phyloP scores from a whole-genome alignment of 257 asterid genomes.

The Pogostemon cablin region DNA sequence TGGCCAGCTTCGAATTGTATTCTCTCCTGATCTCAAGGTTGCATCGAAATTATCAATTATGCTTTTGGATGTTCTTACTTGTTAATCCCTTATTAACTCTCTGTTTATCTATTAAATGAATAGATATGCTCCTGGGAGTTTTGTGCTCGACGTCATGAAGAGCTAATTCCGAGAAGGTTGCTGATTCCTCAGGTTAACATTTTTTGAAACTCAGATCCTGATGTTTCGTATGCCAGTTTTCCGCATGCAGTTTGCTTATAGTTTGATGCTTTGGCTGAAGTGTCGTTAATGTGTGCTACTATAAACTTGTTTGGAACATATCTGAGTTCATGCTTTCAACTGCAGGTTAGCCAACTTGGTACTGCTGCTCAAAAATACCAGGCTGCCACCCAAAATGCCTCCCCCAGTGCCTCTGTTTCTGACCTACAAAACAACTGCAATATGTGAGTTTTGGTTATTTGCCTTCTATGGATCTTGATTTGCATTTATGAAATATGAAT shows the following conservation, averaged over 20 bases:
- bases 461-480: conserved; percentile 29
- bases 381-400: conserved; percentile 77
- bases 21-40: conserved; percentile 96
- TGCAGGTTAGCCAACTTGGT: conserved; percentile 94
- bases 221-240: background rate
- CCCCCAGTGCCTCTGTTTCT: conserved; percentile 64
- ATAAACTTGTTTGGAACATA: conserved; percentile 1
- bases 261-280: conserved; percentile 11
- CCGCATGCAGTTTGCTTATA: conserved; percentile 5
- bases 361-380: conserved; percentile 97
- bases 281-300: conserved; percentile 11
- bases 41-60: conserved; percentile 10
- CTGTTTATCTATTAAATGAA: conserved; percentile 19
- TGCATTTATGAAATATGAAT: conserved; percentile 3
- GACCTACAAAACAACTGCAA: conserved; percentile 94
- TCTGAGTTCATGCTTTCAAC: conserved; percentile 23
- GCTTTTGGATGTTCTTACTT: conserved; percentile 14
- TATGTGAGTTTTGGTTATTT: conserved; percentile 62
- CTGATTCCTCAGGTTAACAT: conserved; percentile 86
- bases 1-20: conserved; percentile 95
- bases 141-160: conserved; percentile 98
- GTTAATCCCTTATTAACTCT: conserved; percentile 26
- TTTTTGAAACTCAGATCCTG: background rate
- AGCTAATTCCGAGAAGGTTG: conserved; percentile 91
- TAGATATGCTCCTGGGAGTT: conserved; percentile 99